A percentile compares a stretch with the other conserved stretches of the same genome.
phyloP scores from a whole-genome alignment of 208 protist species.

The Acanthamoeba culbertsoni region DNA sequence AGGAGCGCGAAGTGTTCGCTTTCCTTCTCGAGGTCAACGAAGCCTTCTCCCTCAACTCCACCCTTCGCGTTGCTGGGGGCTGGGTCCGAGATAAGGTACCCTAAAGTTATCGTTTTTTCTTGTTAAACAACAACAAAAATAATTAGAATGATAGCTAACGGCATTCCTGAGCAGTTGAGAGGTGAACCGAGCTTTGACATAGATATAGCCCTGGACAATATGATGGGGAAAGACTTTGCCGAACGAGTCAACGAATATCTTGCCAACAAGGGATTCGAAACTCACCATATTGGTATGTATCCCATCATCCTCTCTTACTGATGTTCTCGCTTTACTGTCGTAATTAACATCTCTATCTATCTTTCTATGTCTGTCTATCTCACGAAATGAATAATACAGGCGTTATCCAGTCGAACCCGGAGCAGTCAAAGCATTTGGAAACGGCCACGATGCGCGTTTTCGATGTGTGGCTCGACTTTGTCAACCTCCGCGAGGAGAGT shows the following conservation, averaged over 20 bases:
- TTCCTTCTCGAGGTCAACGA: neutral
- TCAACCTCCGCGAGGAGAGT: neutral
- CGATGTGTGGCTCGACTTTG: slow-evolving; percentile 26
- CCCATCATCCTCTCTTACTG: neutral
- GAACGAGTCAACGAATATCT: slow-evolving; percentile 87
- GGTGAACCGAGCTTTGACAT: neutral
- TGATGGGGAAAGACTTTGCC: slow-evolving; percentile 89
- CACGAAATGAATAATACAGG: slow-evolving; percentile 53
- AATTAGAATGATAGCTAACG: neutral
- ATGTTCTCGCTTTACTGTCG: neutral
- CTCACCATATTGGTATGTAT: neutral
- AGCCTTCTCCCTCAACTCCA: neutral
- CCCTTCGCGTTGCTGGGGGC: slow-evolving; percentile 90
- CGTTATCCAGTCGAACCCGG: slow-evolving; percentile 95
- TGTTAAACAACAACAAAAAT: too few relatives aligned
- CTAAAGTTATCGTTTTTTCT: neutral
- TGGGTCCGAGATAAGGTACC: slow-evolving; percentile 97
- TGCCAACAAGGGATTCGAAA: slow-evolving; percentile 29
- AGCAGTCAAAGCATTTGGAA: slow-evolving; percentile 98
- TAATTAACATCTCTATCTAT: neutral
- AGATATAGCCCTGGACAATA: slow-evolving; percentile 96
- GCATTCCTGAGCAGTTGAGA: neutral
- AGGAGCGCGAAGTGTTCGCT: neutral
- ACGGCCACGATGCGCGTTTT: slow-evolving; percentile 94
- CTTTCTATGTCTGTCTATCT: neutral